Evolutionary conservation across 176 grass and related monocot species (phyloP).

Genomic region (Melocanna baccifera): DNA sequence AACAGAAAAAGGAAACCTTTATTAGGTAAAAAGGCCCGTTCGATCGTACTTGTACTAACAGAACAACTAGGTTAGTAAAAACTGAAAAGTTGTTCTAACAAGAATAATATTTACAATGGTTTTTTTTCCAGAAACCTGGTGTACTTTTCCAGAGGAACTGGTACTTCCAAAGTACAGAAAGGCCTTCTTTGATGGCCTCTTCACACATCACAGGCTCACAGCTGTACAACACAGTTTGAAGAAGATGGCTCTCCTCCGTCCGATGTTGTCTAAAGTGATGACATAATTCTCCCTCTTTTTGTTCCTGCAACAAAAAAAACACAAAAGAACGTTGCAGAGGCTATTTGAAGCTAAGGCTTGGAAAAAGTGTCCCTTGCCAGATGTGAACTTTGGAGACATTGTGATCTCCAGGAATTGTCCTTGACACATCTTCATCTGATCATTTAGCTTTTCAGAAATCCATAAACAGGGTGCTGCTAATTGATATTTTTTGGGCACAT

Average conservation of each 20-base stretch:
- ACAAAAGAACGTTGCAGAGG: conserved; percentile 5
- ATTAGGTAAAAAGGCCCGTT: conserved; percentile 37
- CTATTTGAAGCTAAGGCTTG: neutral
- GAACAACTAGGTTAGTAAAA: conserved; percentile 17
- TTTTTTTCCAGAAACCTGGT: conserved; percentile 21
- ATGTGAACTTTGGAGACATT: neutral
- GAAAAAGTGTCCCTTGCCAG: conserved; percentile 10
- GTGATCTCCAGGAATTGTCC: neutral
- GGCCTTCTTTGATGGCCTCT: neutral
- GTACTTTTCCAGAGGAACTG: neutral
- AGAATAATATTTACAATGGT: conserved; percentile 17
- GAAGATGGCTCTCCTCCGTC: conserved; percentile 38
- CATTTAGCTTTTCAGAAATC: conserved; percentile 17
- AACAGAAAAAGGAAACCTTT: conserved; percentile 20
- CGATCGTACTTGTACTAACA: conserved; percentile 27
- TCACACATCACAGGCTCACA: neutral
- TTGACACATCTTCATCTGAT: neutral
- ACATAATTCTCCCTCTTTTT: conserved; percentile 31
- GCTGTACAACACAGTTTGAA: conserved; percentile 33
- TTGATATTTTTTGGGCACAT: neutral
- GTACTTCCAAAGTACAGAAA: conserved; percentile 16
- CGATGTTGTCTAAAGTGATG: conserved; percentile 30
- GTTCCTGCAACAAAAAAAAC: conserved; percentile 18
- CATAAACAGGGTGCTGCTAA: neutral
- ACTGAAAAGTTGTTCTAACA: neutral